Evolutionary conservation across 2,329 filamentous ascomycete species (phyloP).

Genomic region (Verticillium klebahnii): DNA sequence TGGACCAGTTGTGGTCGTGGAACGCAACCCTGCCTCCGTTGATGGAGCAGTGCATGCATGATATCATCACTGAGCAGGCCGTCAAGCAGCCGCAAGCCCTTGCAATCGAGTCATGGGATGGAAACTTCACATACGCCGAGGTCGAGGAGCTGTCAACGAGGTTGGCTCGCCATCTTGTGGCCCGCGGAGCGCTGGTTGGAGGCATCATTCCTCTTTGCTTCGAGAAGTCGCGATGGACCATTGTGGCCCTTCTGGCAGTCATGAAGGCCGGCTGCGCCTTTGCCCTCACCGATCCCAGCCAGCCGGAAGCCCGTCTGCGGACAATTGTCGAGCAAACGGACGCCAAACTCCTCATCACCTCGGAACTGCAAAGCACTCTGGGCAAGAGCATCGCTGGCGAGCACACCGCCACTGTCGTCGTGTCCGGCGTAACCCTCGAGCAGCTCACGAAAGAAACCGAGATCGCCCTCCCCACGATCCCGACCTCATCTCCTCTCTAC

Average conservation of each 20-base stretch:
- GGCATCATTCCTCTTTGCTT: slow-evolving; percentile 44
- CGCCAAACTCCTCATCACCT: slow-evolving; percentile 34
- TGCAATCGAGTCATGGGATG: slow-evolving; percentile 48
- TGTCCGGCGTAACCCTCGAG: slow-evolving; percentile 16
- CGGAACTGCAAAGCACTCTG: slow-evolving; percentile 30
- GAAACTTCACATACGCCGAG: slow-evolving; percentile 39
- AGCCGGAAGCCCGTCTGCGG: slow-evolving; percentile 38
- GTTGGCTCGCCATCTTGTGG: slow-evolving; percentile 33
- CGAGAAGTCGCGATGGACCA: slow-evolving; percentile 43
- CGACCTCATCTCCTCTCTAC: slow-evolving; percentile 39
- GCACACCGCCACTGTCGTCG: slow-evolving; percentile 22
- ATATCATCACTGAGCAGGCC: slow-evolving; percentile 36
- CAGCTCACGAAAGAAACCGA: slow-evolving; percentile 10
- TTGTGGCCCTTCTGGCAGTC: slow-evolving; percentile 38
- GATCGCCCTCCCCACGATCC: slow-evolving; percentile 27
- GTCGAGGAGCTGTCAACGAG: slow-evolving; percentile 36
- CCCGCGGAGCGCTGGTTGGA: slow-evolving; percentile 31
- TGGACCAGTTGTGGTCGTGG: slow-evolving; percentile 42
- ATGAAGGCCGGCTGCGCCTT: slow-evolving; percentile 46
- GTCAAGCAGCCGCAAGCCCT: slow-evolving; percentile 28
- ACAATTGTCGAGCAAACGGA: slow-evolving; percentile 39
- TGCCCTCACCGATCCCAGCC: slow-evolving; percentile 40
- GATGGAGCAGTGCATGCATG: slow-evolving; percentile 39
- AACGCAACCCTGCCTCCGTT: slow-evolving; percentile 35
- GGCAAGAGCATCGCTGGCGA: slow-evolving; percentile 30